phyloP scores from a whole-genome alignment of 1,284 basidiomycete species.

The Ustanciosporium gigantosporum region DNA sequence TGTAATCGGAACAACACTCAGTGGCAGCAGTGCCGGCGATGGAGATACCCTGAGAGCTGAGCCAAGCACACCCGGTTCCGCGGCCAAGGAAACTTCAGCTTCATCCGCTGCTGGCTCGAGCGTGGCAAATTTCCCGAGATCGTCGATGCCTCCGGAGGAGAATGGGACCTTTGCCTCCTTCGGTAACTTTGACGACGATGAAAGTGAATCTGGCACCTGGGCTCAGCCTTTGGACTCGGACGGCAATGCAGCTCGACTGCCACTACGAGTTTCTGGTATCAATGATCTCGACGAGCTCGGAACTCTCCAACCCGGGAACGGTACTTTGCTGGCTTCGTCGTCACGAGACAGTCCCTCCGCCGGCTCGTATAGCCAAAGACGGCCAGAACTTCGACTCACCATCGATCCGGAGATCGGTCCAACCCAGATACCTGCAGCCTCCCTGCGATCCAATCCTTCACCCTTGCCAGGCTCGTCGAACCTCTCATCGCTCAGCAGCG shows the following conservation, averaged over 20 bases:
- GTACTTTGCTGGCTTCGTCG: conserved; percentile 11
- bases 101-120: background rate
- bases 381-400: conserved; percentile 47
- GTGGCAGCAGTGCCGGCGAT: conserved; percentile 33
- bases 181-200: conserved; percentile 48
- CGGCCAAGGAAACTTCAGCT: conserved; percentile 11
- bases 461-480: conserved; percentile 13
- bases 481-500: conserved; percentile 16
- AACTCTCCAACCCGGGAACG: conserved; percentile 26
- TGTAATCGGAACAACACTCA: conserved; percentile 19
- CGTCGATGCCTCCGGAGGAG: conserved; percentile 24
- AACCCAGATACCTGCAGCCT: conserved; percentile 5
- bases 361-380: conserved; percentile 23
- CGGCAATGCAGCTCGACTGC: conserved; percentile 22
- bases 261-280: conserved; percentile 7
- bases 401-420: conserved; percentile 43
- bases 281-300: conserved; percentile 16
- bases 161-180: conserved; percentile 44
- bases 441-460: conserved; percentile 2
- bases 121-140: background rate
- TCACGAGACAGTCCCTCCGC: background rate
- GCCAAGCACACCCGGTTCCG: conserved; percentile 25
- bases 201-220: conserved; percentile 52
- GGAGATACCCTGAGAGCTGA: conserved; percentile 34
- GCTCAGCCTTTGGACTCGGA: conserved; percentile 52